Evolutionary conservation across 441 rosid genomes (phyloP).

Genomic region (Bocquillonia castaneifolia): DNA sequence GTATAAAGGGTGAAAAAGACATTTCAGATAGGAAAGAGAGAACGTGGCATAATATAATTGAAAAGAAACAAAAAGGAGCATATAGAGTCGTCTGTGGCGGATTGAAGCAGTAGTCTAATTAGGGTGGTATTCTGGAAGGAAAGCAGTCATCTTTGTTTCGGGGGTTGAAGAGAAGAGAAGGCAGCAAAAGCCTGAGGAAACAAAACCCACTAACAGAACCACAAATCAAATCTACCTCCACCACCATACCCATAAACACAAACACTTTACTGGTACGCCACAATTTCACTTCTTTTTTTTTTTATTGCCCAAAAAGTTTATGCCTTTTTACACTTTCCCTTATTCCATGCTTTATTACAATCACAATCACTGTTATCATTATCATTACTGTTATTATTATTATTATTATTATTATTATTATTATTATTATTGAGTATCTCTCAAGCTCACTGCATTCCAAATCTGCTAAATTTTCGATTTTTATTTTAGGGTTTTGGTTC

Average conservation of each 20-base stretch:
- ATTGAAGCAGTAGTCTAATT: background rate
- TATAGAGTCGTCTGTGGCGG: background rate
- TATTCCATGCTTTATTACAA: background rate
- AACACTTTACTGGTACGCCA: slow-evolving; percentile 20
- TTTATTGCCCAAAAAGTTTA: slow-evolving; percentile 1
- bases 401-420: too few species aligned
- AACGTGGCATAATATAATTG: background rate
- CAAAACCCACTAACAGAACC: background rate
- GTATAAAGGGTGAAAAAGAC: too few species aligned
- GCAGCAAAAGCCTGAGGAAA: background rate
- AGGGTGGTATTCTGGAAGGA: background rate
- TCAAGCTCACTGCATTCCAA: background rate
- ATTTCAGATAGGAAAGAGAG: too few species aligned
- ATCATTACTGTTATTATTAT: too few species aligned
- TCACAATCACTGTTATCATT: background rate
- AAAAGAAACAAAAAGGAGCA: background rate
- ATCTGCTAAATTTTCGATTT: background rate
- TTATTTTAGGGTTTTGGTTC: slow-evolving; percentile 8
- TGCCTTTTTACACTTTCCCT: slow-evolving; percentile 13
- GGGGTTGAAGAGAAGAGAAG: background rate
- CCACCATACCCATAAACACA: slow-evolving; percentile 4
- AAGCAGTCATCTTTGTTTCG: background rate
- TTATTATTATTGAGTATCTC: background rate
- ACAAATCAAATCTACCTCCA: background rate
- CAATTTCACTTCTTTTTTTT: slow-evolving; percentile 7